Conservation (phyloP, 2,329 filamentous ascomycete genomes). For the Alternaria gansuensis region DNA sequence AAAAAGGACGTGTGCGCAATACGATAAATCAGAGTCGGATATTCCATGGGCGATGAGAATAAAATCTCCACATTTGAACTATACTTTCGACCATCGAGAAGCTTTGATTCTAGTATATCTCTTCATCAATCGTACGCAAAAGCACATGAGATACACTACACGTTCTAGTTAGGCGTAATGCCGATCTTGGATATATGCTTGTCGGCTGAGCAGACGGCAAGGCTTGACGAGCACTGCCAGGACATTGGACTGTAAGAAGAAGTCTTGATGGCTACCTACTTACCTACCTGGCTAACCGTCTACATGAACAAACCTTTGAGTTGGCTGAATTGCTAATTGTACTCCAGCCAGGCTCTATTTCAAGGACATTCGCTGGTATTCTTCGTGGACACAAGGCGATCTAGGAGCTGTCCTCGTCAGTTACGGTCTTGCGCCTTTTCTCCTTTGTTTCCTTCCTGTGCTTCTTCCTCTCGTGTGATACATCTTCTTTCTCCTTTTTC, state of each 20-base stretch:
- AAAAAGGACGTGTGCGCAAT: neutral
- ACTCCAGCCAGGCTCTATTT: neutral
- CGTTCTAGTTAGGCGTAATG: neutral
- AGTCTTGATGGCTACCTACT: constrained; percentile 17
- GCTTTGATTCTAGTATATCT: too few species aligned
- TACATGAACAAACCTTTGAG: neutral
- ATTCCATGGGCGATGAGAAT: neutral
- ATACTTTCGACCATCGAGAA: neutral
- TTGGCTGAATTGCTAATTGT: too few species aligned
- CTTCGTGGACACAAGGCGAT: neutral
- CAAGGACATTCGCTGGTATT: neutral
- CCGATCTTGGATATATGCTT: neutral
- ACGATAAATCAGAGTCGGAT: neutral
- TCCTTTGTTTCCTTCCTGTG: constrained; percentile 26
- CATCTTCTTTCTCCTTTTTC: constrained; percentile 11
- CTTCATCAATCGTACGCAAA: too few species aligned
- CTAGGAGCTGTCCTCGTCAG: constrained; percentile 16
- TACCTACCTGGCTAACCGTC: constrained; percentile 14
- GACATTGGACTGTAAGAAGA: neutral
- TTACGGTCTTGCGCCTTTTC: constrained; percentile 11
- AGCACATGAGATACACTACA: neutral
- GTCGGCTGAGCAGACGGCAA: neutral
- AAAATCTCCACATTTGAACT: too few species aligned
- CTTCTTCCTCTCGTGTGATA: constrained; percentile 26
- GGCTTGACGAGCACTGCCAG: neutral